Conservation (phyloP, 768 basidiomycete species). For the Psilocybe subaeruginosa region DNA sequence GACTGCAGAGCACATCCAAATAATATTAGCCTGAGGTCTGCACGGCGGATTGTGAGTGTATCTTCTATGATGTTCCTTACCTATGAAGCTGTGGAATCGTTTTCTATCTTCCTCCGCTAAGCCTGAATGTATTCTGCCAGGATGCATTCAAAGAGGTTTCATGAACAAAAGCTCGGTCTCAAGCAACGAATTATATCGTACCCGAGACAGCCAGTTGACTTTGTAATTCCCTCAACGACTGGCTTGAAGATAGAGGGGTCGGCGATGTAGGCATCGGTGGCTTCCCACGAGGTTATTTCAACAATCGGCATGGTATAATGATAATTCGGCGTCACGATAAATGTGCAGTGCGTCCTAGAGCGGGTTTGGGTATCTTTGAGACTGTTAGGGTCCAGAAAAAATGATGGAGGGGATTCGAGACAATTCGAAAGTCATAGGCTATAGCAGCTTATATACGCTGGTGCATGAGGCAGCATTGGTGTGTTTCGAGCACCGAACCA, state of each 20-base stretch:
- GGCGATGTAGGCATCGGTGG: not conserved
- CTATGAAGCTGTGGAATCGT: not conserved
- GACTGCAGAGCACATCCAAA: conserved; percentile 4
- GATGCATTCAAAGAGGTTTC: not conserved
- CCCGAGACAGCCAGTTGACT: not conserved
- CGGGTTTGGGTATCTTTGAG: too few relatives aligned
- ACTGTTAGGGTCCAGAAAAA: not conserved
- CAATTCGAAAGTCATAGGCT: too few relatives aligned
- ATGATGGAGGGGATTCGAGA: not conserved
- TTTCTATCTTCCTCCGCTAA: not conserved
- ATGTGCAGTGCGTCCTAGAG: too few relatives aligned
- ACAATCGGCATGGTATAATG: not conserved
- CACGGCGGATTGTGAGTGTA: too few relatives aligned
- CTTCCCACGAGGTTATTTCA: not conserved
- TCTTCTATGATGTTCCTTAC: not conserved
- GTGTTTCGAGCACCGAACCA: too few relatives aligned
- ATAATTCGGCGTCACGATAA: not conserved
- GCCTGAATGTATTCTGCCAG: not conserved
- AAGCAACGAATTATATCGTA: not conserved
- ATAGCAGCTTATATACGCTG: too few relatives aligned
- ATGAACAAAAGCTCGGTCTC: too few relatives aligned
- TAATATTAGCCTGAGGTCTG: not conserved
- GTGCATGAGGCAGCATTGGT: too few relatives aligned
- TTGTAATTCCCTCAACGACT: not conserved
- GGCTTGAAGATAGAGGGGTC: not conserved